Evolutionary conservation across 2,329 filamentous ascomycete genomes (phyloP).

Genomic region (Xylariales sp.): DNA sequence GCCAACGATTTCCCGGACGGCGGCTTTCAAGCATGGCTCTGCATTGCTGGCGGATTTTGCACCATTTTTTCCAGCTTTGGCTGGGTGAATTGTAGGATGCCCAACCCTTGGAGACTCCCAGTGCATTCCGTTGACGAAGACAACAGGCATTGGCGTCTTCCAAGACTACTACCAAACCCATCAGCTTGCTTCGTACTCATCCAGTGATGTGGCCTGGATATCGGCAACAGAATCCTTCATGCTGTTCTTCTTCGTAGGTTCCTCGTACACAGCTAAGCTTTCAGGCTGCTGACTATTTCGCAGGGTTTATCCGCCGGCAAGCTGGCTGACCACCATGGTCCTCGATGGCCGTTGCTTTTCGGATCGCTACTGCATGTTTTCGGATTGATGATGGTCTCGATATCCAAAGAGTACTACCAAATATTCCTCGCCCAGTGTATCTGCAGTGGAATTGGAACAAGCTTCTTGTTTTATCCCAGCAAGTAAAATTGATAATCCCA

Average conservation of each 20-base stretch:
- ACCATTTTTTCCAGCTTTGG: conserved; percentile 16
- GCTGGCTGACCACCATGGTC: conserved; percentile 61
- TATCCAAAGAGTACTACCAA: conserved; percentile 37
- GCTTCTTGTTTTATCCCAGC: conserved; percentile 36
- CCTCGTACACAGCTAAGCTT: neutral
- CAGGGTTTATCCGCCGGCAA: conserved; percentile 41
- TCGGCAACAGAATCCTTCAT: conserved; percentile 15
- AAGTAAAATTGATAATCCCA: conserved; percentile 29
- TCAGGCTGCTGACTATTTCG: no score
- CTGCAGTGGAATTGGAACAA: conserved; percentile 34
- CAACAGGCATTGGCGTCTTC: conserved; percentile 17
- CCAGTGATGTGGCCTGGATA: conserved; percentile 16
- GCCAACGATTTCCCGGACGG: conserved; percentile 15
- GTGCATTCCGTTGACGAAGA: conserved; percentile 4
- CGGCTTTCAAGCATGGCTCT: conserved; percentile 17
- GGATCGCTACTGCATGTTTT: conserved; percentile 57
- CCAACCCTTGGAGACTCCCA: neutral
- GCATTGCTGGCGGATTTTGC: conserved; percentile 17
- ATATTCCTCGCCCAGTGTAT: conserved; percentile 34
- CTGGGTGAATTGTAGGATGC: conserved; percentile 16
- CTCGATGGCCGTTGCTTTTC: conserved; percentile 48
- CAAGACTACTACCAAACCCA: conserved; percentile 17
- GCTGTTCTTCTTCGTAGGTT: conserved; percentile 16
- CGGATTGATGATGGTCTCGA: conserved; percentile 58
- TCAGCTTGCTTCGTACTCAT: conserved; percentile 13